phyloP scores from a whole-genome alignment of 192 early-diverging fungal genomes.

The Entomortierella chlamydospora region DNA sequence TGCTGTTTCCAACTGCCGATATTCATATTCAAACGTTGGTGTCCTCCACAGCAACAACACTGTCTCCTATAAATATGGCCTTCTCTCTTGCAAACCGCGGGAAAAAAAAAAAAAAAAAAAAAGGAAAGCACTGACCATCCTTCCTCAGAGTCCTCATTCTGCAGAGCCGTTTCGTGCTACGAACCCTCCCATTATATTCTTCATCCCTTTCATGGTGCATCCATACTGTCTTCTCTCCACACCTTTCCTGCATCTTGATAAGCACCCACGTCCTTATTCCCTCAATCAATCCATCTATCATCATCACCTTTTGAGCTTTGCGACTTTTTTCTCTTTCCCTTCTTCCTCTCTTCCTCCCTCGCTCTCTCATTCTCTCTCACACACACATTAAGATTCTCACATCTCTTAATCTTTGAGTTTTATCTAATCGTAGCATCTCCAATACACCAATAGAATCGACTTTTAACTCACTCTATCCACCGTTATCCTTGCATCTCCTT shows the following conservation, averaged over 20 bases:
- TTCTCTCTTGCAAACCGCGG: not conserved
- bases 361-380: not conserved
- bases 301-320: too few species aligned
- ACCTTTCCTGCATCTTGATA: not conserved
- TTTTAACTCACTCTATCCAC: not conserved
- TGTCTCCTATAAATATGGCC: not conserved
- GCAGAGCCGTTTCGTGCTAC: constrained; percentile 29
- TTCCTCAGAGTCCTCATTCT: not conserved
- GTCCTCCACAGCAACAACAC: not conserved
- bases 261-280: not conserved
- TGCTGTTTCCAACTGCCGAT: not conserved
- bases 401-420: too few species aligned
- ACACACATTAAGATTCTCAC: not conserved
- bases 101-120: constrained; percentile 1
- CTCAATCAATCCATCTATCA: too few species aligned
- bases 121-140: not conserved
- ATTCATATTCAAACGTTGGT: not conserved
- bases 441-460: too few species aligned
- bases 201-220: not conserved
- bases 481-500: not conserved
- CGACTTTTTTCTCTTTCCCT: not conserved
- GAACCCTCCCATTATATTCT: not conserved
- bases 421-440: too few species aligned
- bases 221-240: not conserved
- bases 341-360: not conserved